Conservation (phyloP, 139 green algal species). For the Limnomonas spitsbergensis region DNA sequence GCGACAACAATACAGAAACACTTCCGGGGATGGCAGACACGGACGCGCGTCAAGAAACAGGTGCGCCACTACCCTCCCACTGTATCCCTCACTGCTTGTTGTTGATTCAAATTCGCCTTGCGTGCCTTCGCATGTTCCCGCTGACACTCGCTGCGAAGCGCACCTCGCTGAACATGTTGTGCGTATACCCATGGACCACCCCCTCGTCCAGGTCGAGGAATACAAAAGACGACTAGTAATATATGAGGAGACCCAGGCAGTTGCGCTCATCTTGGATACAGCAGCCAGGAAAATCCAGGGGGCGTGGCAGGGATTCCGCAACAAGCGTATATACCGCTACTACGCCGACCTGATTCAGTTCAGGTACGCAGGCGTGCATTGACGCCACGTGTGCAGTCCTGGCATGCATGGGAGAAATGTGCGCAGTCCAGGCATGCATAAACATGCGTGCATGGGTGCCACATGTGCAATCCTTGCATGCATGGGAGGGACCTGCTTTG, state of each 20-base stretch:
- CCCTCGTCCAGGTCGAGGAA: neutral
- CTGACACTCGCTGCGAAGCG: no score
- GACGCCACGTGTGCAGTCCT: neutral
- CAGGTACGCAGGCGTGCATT: conserved; percentile 25
- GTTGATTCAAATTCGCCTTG: neutral
- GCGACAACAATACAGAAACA: conserved; percentile 38
- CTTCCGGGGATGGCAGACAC: conserved; percentile 31
- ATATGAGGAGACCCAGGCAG: neutral
- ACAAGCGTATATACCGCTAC: conserved; percentile 52
- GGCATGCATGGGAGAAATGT: neutral
- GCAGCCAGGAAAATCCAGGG: conserved; percentile 52
- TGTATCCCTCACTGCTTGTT: neutral
- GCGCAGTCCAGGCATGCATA: neutral
- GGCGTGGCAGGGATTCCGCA: conserved; percentile 44
- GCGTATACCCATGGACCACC: neutral
- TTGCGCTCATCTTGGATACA: neutral
- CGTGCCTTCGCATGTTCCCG: neutral
- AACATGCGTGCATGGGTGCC: neutral
- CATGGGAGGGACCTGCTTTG: neutral
- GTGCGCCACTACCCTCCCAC: conserved; percentile 1
- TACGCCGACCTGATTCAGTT: conserved; percentile 64
- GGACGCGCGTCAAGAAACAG: conserved; percentile 18
- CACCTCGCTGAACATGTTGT: no score
- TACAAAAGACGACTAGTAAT: neutral
- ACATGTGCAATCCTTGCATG: neutral